Base-by-base conservation (phyloP, 441 rosid genomes). In the Populus trichocarpa region DNA sequence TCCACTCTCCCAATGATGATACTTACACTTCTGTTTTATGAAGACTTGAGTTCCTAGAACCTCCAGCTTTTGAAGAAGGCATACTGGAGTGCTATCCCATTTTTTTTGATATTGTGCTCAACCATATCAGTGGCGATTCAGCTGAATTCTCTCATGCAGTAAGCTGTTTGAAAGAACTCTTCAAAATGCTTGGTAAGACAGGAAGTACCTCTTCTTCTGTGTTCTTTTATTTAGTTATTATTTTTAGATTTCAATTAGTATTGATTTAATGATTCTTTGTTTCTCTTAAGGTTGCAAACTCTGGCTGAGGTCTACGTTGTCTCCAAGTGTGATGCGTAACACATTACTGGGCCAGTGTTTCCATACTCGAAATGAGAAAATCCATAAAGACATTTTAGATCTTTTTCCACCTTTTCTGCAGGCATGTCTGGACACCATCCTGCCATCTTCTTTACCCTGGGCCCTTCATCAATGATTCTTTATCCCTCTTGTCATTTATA, bases 301-400 rank as follows among this genome's bases (percentile, higher is more conserved):
- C 76, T 97, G 99, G 99, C 84, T 97, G 85, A 90, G 99, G 85
- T 88, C 99, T 85, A 91, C 98, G 28, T 81, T 97, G 84, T 95
- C 99, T 82, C 97, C 99, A 71, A 92, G 97, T 84, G 98, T 92
- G 86, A 91, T 97, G 99, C 93, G 97, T 80, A 95, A 96, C 85
- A 93, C 99, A 64, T 85, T 97, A 78, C 75, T 95, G 89, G 99
- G 99, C 83, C 99, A 97, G 79, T 97, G 99, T 93, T 97, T 97
- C 87, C 99, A 97, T 79, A 93, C 97, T 69, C 89, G 86, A 85
- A 88, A 82, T 75, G 99, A 97, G 91, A 95, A 95, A 88, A 92
- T 88, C 78, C 99, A 97, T 85, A 95, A 92, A 89, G 99, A 91
- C 81, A 97, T 97, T 83, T 93, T 95, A 86, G 99, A 97, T 84